Evolutionary conservation across 1,284 basidiomycete genomes (phyloP).

Genomic region (Mrakiaceae sp.): DNA sequence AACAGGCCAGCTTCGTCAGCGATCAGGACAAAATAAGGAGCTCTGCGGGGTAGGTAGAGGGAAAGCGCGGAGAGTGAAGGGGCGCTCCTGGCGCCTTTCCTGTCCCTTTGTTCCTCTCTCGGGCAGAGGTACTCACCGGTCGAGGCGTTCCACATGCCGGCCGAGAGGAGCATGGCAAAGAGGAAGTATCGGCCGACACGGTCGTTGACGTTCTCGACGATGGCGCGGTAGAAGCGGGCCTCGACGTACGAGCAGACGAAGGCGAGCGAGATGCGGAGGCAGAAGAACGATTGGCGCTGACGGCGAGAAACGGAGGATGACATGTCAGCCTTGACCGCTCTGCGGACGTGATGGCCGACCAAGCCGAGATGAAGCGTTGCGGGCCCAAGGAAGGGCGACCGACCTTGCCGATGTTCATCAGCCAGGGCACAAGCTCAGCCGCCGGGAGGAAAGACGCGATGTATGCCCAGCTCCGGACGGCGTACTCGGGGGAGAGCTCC

Average conservation of each 20-base stretch:
- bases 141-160: constrained; percentile 89
- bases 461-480: constrained; percentile 91
- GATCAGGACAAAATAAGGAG: constrained; percentile 7
- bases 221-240: constrained; percentile 69
- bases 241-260: constrained; percentile 66
- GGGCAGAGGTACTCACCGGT: constrained; percentile 44
- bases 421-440: constrained; percentile 29
- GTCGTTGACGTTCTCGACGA: constrained; percentile 72
- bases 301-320: constrained; percentile 10
- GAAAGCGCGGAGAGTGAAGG: neutral
- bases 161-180: constrained; percentile 68
- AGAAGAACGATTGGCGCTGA: constrained; percentile 76
- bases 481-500: constrained; percentile 85
- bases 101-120: neutral
- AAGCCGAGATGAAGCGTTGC: neutral
- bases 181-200: constrained; percentile 84
- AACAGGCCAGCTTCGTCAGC: neutral
- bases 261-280: constrained; percentile 68
- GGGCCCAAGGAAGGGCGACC: constrained; percentile 29
- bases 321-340: neutral
- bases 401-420: constrained; percentile 38
- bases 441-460: constrained; percentile 54
- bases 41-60: neutral
- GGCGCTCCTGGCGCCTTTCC: neutral
- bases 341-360: neutral